phyloP scores from a whole-genome alignment of 176 grass and related monocot genomes.

The Aegilops umbellulata region DNA sequence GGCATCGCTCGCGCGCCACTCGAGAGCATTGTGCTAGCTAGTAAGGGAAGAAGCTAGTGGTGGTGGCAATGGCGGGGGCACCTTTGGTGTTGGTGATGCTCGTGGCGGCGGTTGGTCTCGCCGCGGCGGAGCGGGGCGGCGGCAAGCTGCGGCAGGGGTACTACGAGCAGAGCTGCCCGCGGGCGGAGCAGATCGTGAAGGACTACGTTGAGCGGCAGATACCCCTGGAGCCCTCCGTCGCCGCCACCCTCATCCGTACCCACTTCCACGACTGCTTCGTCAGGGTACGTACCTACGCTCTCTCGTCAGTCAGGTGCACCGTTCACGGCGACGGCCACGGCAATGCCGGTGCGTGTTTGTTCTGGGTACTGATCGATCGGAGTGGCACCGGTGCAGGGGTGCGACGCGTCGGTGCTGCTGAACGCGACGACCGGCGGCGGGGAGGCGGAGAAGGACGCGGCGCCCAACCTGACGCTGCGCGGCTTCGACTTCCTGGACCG shows the following conservation, averaged over 20 bases:
- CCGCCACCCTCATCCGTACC: constrained; percentile 78
- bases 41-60: not conserved
- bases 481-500: constrained; percentile 69
- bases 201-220: constrained; percentile 63
- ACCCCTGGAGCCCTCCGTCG: constrained; percentile 46
- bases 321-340: not conserved
- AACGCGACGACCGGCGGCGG: constrained; percentile 47
- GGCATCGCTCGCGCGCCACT: not conserved
- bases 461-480: constrained; percentile 75
- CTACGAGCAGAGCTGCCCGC: constrained; percentile 71
- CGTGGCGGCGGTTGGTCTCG: constrained; percentile 1
- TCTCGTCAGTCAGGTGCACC: too few species aligned
- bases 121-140: not conserved
- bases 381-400: constrained; percentile 47
- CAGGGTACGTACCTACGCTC: constrained; percentile 35
- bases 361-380: not conserved
- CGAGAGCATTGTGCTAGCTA: not conserved
- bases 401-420: constrained; percentile 80
- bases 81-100: not conserved
- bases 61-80: not conserved
- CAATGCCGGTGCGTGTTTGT: not conserved
- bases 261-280: constrained; percentile 99
- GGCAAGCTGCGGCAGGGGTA: constrained; percentile 49
- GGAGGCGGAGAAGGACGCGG: constrained; percentile 65
- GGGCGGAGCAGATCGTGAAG: constrained; percentile 65